Base-by-base conservation (phyloP, 2,329 filamentous ascomycete species). In the Ophiognomonia clavigignenti-juglandacearum region DNA sequence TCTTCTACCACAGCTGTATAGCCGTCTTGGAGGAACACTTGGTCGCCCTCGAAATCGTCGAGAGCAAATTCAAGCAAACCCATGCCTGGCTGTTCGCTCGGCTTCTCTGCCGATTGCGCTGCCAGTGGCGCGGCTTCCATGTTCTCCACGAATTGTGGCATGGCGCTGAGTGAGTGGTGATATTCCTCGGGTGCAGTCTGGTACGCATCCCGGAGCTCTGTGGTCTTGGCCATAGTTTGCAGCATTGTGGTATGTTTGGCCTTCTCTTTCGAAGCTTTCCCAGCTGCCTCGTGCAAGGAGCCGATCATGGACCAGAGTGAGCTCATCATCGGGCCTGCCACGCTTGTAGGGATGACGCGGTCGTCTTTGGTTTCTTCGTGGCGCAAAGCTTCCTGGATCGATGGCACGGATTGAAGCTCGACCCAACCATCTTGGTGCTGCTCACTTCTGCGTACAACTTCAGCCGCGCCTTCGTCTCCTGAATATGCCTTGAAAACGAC, bases 81-180 rank as follows among this genome's bases (percentile, higher is more conserved):
- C 45, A 47, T 36, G 13, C 45, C 45, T 9, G 22, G 38, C 19
- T 20, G 45, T 11, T 31, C 45, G 6, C 31, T 18, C 14, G 39
- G 14, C 13, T 37, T 22, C 31, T 47, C 45, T 7, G 45, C 45
- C 23, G 45, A 47, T 32, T 41, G 45, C 18, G 45, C 45, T 14
- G 45, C 45, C 18, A 47, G 39, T 19, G 45, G 45, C 4, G 45
- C 45, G 14, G 45, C 45, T 23, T 47, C 45, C 38, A 47, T 47
- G 26, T 18, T 37, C 24, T 47, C 45, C 24, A 47, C 13, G 14
- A 47, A 47, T 16, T 47, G 45, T 9, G 45, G 45, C 38, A 47
- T 42, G 18, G 31, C 39, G 24, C 38, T 23, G 31, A 47, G 13
- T 11, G 39, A 42, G 23, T 31, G 39, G 26, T 47, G 45, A 19